Conservation (phyloP, 768 basidiomycete species). For the Suillus discolor region DNA sequence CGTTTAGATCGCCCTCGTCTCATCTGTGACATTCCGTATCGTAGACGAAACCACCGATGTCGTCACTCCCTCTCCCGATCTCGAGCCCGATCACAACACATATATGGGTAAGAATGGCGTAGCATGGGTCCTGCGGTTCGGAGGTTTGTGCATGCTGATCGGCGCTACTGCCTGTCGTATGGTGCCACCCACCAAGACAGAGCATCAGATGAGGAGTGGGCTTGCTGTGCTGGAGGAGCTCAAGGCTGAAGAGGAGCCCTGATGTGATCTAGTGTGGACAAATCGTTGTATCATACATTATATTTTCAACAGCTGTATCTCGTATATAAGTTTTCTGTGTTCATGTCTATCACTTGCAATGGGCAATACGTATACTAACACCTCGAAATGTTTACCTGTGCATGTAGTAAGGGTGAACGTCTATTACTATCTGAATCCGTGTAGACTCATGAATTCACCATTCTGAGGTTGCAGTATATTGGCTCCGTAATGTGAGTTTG, state of each 20-base stretch:
- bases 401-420: too few species aligned
- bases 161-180: slow-evolving; percentile 79
- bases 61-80: slow-evolving; percentile 30
- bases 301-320: neutral
- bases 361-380: too few species aligned
- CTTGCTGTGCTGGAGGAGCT: slow-evolving; percentile 80
- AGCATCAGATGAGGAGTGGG: slow-evolving; percentile 85
- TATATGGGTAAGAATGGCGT: slow-evolving; percentile 88
- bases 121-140: slow-evolving; percentile 92
- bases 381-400: too few species aligned
- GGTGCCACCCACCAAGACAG: slow-evolving; percentile 89
- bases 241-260: slow-evolving; percentile 59
- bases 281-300: neutral
- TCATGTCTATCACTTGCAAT: neutral
- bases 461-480: too few species aligned
- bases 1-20: slow-evolving; percentile 77
- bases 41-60: slow-evolving; percentile 56
- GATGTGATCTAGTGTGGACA: neutral
- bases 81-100: slow-evolving; percentile 48
- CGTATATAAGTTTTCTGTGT: slow-evolving; percentile 7
- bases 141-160: slow-evolving; percentile 80
- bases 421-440: too few species aligned
- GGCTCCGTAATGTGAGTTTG: too few species aligned
- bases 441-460: too few species aligned
- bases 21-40: slow-evolving; percentile 81